A percentile compares a stretch with the other conserved stretches of the same genome.
phyloP scores from a whole-genome alignment of 106 monocot species.

The Apostasia shenzhenica region DNA sequence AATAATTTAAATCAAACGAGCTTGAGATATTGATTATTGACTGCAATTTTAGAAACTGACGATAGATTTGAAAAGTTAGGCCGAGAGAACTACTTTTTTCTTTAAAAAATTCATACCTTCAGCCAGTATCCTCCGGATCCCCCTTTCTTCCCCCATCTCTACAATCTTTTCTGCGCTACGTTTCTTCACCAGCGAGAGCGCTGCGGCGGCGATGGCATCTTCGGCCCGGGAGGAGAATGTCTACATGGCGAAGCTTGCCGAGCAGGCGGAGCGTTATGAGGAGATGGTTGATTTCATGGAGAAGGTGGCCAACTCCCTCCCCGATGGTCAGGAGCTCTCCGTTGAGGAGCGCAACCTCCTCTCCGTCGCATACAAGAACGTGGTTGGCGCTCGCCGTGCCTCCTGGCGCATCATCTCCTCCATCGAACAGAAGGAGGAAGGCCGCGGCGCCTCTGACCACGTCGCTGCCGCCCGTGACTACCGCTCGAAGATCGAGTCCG shows the following conservation, averaged over 20 bases:
- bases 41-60: no score
- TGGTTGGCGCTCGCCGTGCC: slow-evolving; percentile 30
- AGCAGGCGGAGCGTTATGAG: slow-evolving; percentile 42
- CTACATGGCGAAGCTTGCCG: slow-evolving; percentile 40
- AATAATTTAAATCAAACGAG: no score
- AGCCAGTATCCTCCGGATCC: no score
- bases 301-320: slow-evolving; percentile 18
- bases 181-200: no score
- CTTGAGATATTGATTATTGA: no score
- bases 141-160: no score
- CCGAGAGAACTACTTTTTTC: no score
- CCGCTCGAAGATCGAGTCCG: slow-evolving; percentile 30
- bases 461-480: slow-evolving; percentile 19
- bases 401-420: slow-evolving; percentile 41
- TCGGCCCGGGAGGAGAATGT: slow-evolving; percentile 27
- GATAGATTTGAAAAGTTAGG: no score
- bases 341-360: slow-evolving; percentile 45
- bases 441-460: slow-evolving; percentile 20
- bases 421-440: slow-evolving; percentile 39
- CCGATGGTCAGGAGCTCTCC: slow-evolving; percentile 22
- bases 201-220: slow-evolving; percentile 5
- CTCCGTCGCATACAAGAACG: slow-evolving; percentile 44
- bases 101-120: no score
- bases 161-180: no score
- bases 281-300: slow-evolving; percentile 43